These are phyloP conservation scores for Termitomyces sp. DNA, from an alignment of 768 basidiomycete species.

Conservation along the genomic window DNA sequence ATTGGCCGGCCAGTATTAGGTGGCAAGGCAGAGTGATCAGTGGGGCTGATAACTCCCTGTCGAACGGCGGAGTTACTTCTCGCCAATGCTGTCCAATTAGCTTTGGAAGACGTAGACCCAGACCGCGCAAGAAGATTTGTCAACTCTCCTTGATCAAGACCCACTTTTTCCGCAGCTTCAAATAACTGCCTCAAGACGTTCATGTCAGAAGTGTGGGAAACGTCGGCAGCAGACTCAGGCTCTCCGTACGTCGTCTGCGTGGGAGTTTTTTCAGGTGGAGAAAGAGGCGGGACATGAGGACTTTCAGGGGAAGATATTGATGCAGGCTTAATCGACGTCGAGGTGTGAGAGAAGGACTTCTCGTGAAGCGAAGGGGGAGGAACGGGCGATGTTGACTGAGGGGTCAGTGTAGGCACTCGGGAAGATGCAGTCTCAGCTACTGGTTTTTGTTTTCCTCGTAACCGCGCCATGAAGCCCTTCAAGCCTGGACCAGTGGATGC, in stretches of 20 bases:
- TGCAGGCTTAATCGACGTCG: constrained; percentile 21
- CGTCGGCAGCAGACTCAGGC: constrained; percentile 10
- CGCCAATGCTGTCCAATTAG: constrained; percentile 38
- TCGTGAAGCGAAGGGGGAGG: constrained; percentile 25
- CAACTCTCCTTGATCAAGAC: constrained; percentile 66
- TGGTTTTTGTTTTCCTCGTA: constrained; percentile 48
- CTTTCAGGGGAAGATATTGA: constrained; percentile 16
- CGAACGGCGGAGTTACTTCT: constrained; percentile 36
- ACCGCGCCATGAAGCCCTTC: constrained; percentile 78
- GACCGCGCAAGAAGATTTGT: constrained; percentile 70
- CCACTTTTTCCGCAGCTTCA: constrained; percentile 68
- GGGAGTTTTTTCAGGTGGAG: neutral
- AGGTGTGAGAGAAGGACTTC: constrained; percentile 21
- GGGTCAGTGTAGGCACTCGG: constrained; percentile 20
- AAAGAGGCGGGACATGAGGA: neutral
- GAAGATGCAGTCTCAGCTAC: constrained; percentile 25
- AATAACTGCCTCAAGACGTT: constrained; percentile 59
- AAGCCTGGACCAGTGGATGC: constrained; percentile 69
- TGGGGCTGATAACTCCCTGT: constrained; percentile 21
- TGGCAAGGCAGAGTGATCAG: constrained; percentile 15
- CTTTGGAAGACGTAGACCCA: constrained; percentile 54
- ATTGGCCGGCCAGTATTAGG: constrained; percentile 9
- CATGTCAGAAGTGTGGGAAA: constrained; percentile 23
- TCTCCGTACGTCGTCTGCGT: constrained; percentile 7
- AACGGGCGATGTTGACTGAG: constrained; percentile 24